These are phyloP conservation scores for Boletus reticuloceps DNA, from an alignment of 768 basidiomycete genomes.

Conservation along the genomic window DNA sequence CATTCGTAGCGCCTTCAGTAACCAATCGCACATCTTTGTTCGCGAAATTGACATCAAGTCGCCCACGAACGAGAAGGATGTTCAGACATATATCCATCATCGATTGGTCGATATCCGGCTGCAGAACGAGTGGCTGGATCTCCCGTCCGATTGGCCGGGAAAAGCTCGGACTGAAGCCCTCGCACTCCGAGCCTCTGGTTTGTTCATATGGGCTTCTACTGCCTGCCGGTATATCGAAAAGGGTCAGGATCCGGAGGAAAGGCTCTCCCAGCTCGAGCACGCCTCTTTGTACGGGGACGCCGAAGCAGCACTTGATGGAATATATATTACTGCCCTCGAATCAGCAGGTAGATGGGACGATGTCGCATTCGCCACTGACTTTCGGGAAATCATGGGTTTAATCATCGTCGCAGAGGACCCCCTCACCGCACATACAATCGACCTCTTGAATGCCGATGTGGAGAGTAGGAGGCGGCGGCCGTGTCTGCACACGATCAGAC, in stretches of 20 bases:
- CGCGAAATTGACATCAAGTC: conserved; percentile 29
- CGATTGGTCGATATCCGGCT: conserved; percentile 23
- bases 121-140: conserved; percentile 26
- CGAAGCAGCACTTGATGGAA: conserved; percentile 27
- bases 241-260: conserved; percentile 30
- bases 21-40: conserved; percentile 9
- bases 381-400: conserved; percentile 32
- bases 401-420: conserved; percentile 30
- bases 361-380: conserved; percentile 25
- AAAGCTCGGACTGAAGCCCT: conserved; percentile 14
- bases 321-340: conserved; percentile 32
- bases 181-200: conserved; percentile 28
- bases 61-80: conserved; percentile 22
- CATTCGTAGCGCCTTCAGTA: conserved; percentile 18
- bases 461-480: conserved; percentile 18
- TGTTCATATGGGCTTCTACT: conserved; percentile 34
- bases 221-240: conserved; percentile 33
- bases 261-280: conserved; percentile 24
- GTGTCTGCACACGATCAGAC: conserved; percentile 29
- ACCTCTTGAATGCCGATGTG: conserved; percentile 22
- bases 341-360: conserved; percentile 32
- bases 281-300: conserved; percentile 23
- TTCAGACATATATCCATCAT: conserved; percentile 25
- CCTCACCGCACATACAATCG: conserved; percentile 23
- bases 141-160: conserved; percentile 32